phyloP scores from a whole-genome alignment of 495 filamentous ascomycete species.

The Copromyces sp. region DNA sequence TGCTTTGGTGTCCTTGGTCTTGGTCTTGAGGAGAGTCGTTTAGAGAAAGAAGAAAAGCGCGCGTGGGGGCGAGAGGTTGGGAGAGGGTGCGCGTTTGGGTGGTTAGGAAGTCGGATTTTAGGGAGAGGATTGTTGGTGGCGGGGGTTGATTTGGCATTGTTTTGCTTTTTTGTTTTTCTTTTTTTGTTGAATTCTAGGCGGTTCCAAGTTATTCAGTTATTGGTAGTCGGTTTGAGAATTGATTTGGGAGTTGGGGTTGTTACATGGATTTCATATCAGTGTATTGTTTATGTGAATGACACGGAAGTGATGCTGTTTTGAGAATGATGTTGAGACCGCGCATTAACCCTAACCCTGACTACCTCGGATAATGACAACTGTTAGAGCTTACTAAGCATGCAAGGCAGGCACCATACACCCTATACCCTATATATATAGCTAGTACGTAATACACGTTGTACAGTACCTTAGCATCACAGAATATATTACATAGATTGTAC shows the following conservation, averaged over 20 bases:
- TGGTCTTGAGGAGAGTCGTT: conserved; percentile 32
- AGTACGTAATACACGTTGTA: too few species aligned
- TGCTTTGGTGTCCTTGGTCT: conserved; percentile 5
- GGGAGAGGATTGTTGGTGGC: conserved; percentile 44
- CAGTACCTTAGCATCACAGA: too few species aligned
- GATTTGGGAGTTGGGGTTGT: neutral
- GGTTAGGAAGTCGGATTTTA: conserved; percentile 56
- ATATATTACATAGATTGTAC: too few species aligned
- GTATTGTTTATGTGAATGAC: neutral
- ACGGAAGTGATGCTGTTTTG: neutral
- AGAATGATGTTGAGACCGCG: neutral
- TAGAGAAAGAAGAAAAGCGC: conserved; percentile 37
- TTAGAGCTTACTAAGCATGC: too few species aligned
- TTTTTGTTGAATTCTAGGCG: too few species aligned
- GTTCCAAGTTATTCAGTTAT: neutral
- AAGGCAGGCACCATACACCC: too few species aligned
- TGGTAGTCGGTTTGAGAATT: neutral
- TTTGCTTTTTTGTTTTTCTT: neutral
- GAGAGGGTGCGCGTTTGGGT: conserved; percentile 53
- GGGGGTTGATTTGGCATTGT: conserved; percentile 15
- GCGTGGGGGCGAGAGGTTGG: conserved; percentile 43
- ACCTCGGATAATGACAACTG: neutral
- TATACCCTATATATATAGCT: too few species aligned
- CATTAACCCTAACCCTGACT: neutral
- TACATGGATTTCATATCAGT: neutral